A percentile compares a stretch with the other conserved stretches of the same genome.
phyloP scores from a whole-genome alignment of 768 basidiomycete species.

The Mycena vulgaris region DNA sequence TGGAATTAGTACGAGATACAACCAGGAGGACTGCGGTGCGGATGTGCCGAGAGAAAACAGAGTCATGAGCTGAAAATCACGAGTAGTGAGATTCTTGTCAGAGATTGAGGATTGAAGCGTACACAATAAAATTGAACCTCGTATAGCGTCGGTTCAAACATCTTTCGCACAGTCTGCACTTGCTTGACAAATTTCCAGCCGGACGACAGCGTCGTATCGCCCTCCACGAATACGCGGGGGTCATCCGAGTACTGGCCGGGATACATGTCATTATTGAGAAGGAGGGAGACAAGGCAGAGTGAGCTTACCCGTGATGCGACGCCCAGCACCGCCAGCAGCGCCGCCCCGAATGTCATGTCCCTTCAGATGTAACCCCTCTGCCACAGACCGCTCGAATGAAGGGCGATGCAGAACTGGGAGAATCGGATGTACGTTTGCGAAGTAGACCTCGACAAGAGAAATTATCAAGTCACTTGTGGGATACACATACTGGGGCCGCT shows the following conservation, averaged over 20 bases:
- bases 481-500: conserved; percentile 44
- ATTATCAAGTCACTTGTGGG: conserved; percentile 54
- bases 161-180: conserved; percentile 53
- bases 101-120: not conserved
- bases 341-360: conserved; percentile 56
- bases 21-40: conserved; percentile 68
- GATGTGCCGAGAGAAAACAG: conserved; percentile 58
- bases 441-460: conserved; percentile 64
- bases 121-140: conserved; percentile 27
- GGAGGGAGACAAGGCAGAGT: not conserved
- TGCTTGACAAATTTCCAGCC: conserved; percentile 65
- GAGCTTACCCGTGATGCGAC: conserved; percentile 54
- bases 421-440: conserved; percentile 55
- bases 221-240: conserved; percentile 54
- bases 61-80: conserved; percentile 46
- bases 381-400: conserved; percentile 61
- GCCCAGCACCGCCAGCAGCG: conserved; percentile 68
- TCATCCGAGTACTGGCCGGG: conserved; percentile 52
- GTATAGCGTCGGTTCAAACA: conserved; percentile 7
- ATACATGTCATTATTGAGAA: not conserved
- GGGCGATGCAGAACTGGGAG: conserved; percentile 68
- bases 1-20: conserved; percentile 49
- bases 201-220: conserved; percentile 46
- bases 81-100: conserved; percentile 1
- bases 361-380: conserved; percentile 54